phyloP scores from a whole-genome alignment of 148 eudicot genomes.

The Rhododendron kiyosumense region DNA sequence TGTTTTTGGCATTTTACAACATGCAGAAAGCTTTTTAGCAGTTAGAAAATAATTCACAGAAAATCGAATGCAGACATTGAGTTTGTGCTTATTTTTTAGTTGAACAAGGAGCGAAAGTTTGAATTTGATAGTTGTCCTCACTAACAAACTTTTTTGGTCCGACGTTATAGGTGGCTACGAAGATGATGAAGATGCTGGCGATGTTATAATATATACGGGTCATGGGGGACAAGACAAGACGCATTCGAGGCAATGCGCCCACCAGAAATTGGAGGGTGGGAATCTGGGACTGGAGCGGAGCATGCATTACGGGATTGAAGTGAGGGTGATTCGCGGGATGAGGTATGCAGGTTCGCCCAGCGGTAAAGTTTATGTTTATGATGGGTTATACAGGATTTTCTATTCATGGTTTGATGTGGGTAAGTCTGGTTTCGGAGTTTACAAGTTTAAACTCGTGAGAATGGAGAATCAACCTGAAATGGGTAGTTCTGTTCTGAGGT shows the following conservation, averaged over 20 bases:
- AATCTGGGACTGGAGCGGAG: constrained; percentile 81
- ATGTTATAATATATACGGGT: constrained; percentile 72
- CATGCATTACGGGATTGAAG: constrained; percentile 83
- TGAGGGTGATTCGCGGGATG: constrained; percentile 84
- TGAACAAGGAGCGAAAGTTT: background rate
- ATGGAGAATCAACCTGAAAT: constrained; percentile 74
- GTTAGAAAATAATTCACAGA: background rate
- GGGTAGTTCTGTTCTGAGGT: constrained; percentile 70
- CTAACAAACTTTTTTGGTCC: background rate
- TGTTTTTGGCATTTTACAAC: background rate
- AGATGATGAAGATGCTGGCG: constrained; percentile 82
- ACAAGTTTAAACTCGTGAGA: constrained; percentile 65
- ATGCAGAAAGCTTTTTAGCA: background rate
- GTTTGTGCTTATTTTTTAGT: background rate
- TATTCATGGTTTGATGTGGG: constrained; percentile 85
- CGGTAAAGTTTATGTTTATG: constrained; percentile 81
- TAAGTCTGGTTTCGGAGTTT: constrained; percentile 90
- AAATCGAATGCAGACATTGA: background rate
- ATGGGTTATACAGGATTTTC: constrained; percentile 74
- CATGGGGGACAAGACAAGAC: constrained; percentile 82
- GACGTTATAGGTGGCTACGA: constrained; percentile 64
- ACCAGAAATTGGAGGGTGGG: constrained; percentile 78
- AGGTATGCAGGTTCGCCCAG: constrained; percentile 56
- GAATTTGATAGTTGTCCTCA: background rate
- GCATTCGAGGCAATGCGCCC: constrained; percentile 39